phyloP scores from a whole-genome alignment of 768 basidiomycete genomes.

The Collybia sp. region DNA sequence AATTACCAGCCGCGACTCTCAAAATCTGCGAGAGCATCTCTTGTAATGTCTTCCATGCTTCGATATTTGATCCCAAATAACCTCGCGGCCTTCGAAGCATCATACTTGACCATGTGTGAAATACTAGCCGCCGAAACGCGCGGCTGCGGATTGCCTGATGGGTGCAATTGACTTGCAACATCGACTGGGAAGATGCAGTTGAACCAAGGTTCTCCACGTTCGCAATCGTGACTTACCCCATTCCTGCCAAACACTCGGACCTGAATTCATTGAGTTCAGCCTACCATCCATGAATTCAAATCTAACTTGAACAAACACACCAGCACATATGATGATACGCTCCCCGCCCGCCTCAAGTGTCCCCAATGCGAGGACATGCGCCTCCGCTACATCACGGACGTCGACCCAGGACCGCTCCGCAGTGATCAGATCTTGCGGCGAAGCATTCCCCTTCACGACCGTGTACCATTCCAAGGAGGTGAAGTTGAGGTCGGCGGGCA shows the following conservation, averaged over 20 bases:
- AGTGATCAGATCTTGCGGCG: not conserved
- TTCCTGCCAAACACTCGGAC: conserved; percentile 20
- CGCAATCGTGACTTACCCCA: conserved; percentile 15
- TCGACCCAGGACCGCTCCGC: conserved; percentile 27
- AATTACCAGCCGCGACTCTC: conserved; percentile 27
- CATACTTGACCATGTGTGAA: conserved; percentile 14
- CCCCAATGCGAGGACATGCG: conserved; percentile 42
- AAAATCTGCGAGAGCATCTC: conserved; percentile 26
- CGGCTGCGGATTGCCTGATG: conserved; percentile 15
- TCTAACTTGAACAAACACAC: too few relatives aligned
- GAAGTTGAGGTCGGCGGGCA: not conserved
- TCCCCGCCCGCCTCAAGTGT: conserved; percentile 41
- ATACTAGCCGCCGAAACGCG: conserved; percentile 24
- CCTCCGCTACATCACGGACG: conserved; percentile 43
- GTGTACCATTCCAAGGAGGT: not conserved
- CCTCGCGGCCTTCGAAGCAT: conserved; percentile 19
- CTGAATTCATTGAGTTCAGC: conserved; percentile 37
- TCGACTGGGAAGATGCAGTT: conserved; percentile 21
- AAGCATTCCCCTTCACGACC: not conserved
- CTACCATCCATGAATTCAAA: conserved; percentile 39
- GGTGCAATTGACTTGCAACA: conserved; percentile 17
- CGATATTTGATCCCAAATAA: conserved; percentile 26
- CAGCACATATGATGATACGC: conserved; percentile 27
- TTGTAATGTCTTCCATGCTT: conserved; percentile 21
- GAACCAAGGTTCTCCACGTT: not conserved